A percentile compares a stretch with the other conserved stretches of the same genome.
These are phyloP conservation scores for Trifolium repens DNA, from an alignment of 306 rosid species.

Conservation along the genomic window DNA sequence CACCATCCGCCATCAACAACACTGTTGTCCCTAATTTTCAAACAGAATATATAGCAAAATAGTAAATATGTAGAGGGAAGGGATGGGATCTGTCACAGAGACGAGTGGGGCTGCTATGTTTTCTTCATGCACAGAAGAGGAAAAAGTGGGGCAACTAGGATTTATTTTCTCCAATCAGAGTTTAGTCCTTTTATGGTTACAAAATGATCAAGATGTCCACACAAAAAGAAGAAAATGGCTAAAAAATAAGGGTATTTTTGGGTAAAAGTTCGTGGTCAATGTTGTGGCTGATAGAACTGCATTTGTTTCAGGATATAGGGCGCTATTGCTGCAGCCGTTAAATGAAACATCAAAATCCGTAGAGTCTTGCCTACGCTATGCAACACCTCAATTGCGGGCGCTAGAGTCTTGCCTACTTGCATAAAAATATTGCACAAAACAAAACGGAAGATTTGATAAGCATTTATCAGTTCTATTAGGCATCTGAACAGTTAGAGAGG, in stretches of 20 bases:
- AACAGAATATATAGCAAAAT: background rate
- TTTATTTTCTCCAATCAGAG: background rate
- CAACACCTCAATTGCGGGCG: background rate
- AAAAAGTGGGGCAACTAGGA: background rate
- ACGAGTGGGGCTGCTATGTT: background rate
- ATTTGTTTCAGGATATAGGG: background rate
- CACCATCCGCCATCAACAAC: too few relatives aligned
- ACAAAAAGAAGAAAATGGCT: background rate
- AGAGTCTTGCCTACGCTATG: background rate
- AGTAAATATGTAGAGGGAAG: slow-evolving; percentile 4
- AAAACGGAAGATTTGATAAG: background rate
- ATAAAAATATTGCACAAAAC: slow-evolving; percentile 22
- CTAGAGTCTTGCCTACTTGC: background rate
- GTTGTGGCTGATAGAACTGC: background rate
- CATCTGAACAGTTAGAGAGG: slow-evolving; percentile 22
- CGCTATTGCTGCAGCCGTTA: background rate
- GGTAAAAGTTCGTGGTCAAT: background rate
- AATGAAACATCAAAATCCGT: background rate
- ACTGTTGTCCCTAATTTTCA: background rate
- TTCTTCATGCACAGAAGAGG: background rate
- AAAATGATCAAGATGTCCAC: background rate
- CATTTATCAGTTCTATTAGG: slow-evolving; percentile 27
- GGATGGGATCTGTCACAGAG: background rate
- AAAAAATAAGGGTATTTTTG: background rate
- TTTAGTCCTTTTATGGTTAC: background rate